Percentiles rank a stretch among this genome's conserved stretches.
These are phyloP conservation scores for Arthrinium puccinioides DNA, from an alignment of 2,329 filamentous ascomycete species.

Conservation along the genomic window DNA sequence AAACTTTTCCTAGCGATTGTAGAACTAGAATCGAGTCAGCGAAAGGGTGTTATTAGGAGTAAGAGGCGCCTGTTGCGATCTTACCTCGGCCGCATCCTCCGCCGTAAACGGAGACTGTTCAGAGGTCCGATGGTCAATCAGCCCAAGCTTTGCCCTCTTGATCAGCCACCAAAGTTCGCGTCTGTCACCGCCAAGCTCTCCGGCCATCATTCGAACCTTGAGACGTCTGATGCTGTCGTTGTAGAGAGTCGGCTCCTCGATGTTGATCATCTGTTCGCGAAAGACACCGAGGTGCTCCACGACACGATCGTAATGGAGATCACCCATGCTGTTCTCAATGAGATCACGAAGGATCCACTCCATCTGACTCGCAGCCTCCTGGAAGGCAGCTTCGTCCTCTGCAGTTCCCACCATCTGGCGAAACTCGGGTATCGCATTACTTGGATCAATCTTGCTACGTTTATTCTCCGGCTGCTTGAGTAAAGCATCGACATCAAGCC, in stretches of 20 bases:
- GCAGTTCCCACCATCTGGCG: constrained; percentile 65
- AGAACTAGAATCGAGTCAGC: not conserved
- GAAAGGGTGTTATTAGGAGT: not conserved
- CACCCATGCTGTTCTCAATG: constrained; percentile 67
- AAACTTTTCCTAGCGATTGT: not conserved
- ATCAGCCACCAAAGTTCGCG: constrained; percentile 78
- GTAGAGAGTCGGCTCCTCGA: constrained; percentile 70
- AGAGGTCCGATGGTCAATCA: constrained; percentile 60
- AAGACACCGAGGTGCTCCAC: constrained; percentile 71
- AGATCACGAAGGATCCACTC: constrained; percentile 60
- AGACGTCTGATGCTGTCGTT: constrained; percentile 66
- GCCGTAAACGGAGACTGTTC: constrained; percentile 59
- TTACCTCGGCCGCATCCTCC: constrained; percentile 62
- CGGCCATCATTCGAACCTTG: constrained; percentile 64
- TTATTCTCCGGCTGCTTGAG: constrained; percentile 36
- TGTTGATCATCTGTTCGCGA: constrained; percentile 65
- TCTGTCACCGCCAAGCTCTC: constrained; percentile 67
- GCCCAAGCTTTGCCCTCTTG: constrained; percentile 57
- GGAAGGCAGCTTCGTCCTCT: constrained; percentile 53
- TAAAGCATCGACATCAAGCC: constrained; percentile 77
- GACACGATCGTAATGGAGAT: constrained; percentile 65
- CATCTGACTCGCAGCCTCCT: constrained; percentile 69
- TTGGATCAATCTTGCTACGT: constrained; percentile 36
- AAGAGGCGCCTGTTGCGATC: too few species aligned
- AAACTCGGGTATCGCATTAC: constrained; percentile 86